Evolutionary conservation across 345 rosid genomes (phyloP), one percentile per base, ranked within the genome.

Genomic region (Angophora floribunda): DNA sequence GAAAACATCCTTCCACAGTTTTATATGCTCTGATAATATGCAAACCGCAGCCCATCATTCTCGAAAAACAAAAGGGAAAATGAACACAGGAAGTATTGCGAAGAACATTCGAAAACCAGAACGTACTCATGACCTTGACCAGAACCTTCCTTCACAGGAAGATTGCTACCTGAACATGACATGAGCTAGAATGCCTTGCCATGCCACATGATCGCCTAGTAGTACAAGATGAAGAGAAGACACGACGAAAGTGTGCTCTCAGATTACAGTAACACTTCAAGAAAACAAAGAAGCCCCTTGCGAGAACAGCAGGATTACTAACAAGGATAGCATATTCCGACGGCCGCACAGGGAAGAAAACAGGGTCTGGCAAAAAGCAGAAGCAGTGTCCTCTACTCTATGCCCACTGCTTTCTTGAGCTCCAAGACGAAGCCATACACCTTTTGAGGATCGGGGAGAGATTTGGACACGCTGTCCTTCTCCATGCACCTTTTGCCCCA

Each of bases 401-500:
- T 30, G 21, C 91, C 93, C 3, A 14, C 24, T 90, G 32, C 89
- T 65, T 91, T 91, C 85, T 82, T 93, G 78, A 87, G 4, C 86
- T 32, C 52, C 28, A 55, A 22, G 11, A 86, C 49, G 86, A 89
- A 79, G 26, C 26, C 90, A 61, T 89, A 85, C 30, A 91, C 85
- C 82, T 88, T 88, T 63, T 88, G 87, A 6, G 88, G 87, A 53
- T 92, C 90, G 7, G 90, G 84, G 30, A 93, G 70, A 28, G 87
- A 53, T 47, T 91, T 89, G 57, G 93, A 87, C 7, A 92, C 91
- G n/a, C 86, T 89, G 32, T 92, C 91, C 82, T 63, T 90, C 53
- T 91, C 86, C 92, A 90, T 22, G 88, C 94, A 92, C 88, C 93
- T 92, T 86, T 93, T 91, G 7, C 53, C 88, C 95, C 94, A 92